A percentile compares a stretch with the other conserved stretches of the same genome.
These are phyloP conservation scores for Xylaria arbuscula DNA, from an alignment of 2,329 filamentous ascomycete genomes.

Conservation along the genomic window DNA sequence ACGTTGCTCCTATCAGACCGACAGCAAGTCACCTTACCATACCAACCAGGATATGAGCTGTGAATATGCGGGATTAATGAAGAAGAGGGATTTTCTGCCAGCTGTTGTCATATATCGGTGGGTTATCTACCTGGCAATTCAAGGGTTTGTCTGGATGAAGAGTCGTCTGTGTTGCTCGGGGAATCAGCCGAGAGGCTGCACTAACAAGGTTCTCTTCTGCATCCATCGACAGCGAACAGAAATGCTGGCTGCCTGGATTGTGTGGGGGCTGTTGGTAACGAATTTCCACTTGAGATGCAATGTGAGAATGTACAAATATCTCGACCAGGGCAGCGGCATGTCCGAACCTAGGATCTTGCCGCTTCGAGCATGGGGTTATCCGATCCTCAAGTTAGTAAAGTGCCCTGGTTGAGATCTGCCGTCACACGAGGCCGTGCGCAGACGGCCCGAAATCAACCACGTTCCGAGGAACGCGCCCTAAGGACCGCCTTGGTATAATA, in stretches of 20 bases:
- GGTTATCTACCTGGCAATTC: conserved; percentile 12
- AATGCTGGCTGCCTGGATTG: conserved; percentile 13
- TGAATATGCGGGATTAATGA: conserved; percentile 1
- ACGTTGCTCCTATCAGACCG: neutral
- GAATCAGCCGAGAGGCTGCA: conserved; percentile 32
- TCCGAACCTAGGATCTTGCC: conserved; percentile 13
- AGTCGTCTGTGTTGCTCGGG: conserved; percentile 32
- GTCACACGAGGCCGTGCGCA: conserved; percentile 34
- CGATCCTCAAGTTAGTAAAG: conserved; percentile 4
- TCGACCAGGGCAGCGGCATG: conserved; percentile 18
- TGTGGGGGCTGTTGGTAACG: conserved; percentile 24
- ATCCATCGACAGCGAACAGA: conserved; percentile 4
- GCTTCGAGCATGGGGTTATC: conserved; percentile 22
- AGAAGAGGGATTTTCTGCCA: conserved; percentile 9
- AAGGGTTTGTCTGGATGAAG: conserved; percentile 4
- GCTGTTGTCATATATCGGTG: conserved; percentile 4
- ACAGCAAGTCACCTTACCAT: conserved; percentile 6
- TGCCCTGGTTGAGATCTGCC: conserved; percentile 33
- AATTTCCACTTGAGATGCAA: conserved; percentile 1
- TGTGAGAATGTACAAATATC: conserved; percentile 23
- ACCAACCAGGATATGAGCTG: conserved; percentile 12
- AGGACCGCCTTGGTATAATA: conserved; percentile 15
- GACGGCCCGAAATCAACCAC: conserved; percentile 27
- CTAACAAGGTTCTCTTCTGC: conserved; percentile 6
- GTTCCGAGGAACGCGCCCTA: conserved; percentile 19